These are phyloP conservation scores for Bothriochloa decipiens DNA, from an alignment of 176 grass and related monocot genomes.

Conservation along the genomic window DNA sequence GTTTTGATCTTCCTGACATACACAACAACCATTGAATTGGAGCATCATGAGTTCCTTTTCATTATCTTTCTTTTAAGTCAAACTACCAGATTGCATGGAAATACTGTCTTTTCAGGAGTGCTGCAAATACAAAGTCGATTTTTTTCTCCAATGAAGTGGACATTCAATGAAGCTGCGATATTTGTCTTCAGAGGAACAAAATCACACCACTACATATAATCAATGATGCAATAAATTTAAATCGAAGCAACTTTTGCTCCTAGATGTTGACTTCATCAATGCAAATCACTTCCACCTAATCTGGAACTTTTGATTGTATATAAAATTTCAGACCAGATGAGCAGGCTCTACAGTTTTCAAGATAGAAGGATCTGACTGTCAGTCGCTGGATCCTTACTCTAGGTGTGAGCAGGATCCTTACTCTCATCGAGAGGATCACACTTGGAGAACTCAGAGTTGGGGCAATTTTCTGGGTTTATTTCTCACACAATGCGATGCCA, in stretches of 20 bases:
- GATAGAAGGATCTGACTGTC: background rate
- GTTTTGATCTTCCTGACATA: slow-evolving; percentile 3
- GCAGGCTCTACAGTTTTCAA: background rate
- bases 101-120: background rate
- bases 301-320: background rate
- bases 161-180: background rate
- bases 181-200: slow-evolving; percentile 5
- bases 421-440: no score
- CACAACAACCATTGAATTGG: background rate
- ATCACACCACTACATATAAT: background rate
- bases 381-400: no score
- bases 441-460: no score
- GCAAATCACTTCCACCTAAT: background rate
- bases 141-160: slow-evolving; percentile 1
- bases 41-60: background rate
- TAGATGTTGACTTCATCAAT: background rate
- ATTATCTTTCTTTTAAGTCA: slow-evolving; percentile 20
- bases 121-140: background rate
- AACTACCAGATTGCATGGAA: background rate
- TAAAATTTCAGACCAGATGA: background rate
- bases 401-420: no score
- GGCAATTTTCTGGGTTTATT: no score
- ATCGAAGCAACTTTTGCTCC: background rate
- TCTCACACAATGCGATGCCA: no score
- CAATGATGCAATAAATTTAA: slow-evolving; percentile 1